These are phyloP conservation scores for Dioszegia crocea DNA, from an alignment of 768 basidiomycete species.

Conservation along the genomic window DNA sequence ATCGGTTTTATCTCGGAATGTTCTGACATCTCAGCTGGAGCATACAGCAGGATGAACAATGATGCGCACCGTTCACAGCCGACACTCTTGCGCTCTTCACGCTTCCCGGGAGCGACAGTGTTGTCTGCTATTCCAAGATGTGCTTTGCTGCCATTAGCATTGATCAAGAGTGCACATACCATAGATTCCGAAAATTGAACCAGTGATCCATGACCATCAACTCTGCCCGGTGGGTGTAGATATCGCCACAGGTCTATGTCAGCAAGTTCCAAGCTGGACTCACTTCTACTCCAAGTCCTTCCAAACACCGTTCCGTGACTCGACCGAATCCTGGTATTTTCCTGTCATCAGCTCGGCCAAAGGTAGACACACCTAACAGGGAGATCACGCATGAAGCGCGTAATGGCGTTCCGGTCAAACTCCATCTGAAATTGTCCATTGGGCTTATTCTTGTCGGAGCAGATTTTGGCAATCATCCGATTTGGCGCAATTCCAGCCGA, in stretches of 20 bases:
- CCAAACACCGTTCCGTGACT: conserved; percentile 80
- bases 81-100: conserved; percentile 86
- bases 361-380: conserved; percentile 59
- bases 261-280: conserved; percentile 10
- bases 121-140: conserved; percentile 86
- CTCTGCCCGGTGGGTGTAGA: conserved; percentile 67
- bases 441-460: conserved; percentile 94
- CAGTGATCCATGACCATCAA: conserved; percentile 82
- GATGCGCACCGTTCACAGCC: conserved; percentile 72
- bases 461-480: conserved; percentile 94
- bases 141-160: conserved; percentile 51
- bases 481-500: conserved; percentile 96
- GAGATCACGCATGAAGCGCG: conserved; percentile 71
- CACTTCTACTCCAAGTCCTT: conserved; percentile 81
- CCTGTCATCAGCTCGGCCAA: conserved; percentile 7
- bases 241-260: conserved; percentile 79
- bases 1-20: conserved; percentile 67
- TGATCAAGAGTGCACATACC: conserved; percentile 49
- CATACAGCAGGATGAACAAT: too few relatives aligned
- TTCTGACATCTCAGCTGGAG: conserved; percentile 54
- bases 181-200: conserved; percentile 70
- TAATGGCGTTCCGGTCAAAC: conserved; percentile 63
- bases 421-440: conserved; percentile 81
- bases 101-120: conserved; percentile 64
- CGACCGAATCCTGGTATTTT: conserved; percentile 79